These are phyloP conservation scores for Dianthus caryophyllus DNA, from an alignment of 148 eudicot genomes.

Conservation along the genomic window DNA sequence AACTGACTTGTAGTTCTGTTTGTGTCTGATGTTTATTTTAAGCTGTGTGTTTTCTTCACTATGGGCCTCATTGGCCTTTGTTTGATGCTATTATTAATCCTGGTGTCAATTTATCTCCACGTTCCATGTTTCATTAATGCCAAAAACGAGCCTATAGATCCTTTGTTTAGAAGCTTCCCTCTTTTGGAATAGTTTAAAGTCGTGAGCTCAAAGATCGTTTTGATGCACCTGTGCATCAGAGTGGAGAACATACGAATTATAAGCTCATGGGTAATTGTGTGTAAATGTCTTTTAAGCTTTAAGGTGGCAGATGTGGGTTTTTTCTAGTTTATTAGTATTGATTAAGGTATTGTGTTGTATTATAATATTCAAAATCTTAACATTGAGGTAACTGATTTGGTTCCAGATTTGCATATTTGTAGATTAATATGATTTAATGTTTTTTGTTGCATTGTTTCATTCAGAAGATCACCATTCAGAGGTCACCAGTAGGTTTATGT, in stretches of 20 bases:
- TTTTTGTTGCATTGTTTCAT: not conserved
- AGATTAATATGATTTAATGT: not conserved
- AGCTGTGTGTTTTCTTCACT: slow-evolving; percentile 1
- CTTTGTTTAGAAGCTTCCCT: not conserved
- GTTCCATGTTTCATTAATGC: not conserved
- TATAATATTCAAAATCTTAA: no score
- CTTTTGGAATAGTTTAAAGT: not conserved
- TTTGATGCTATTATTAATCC: not conserved
- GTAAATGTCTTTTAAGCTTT: not conserved
- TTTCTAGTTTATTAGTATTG: not conserved
- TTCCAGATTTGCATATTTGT: not conserved
- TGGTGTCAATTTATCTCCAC: not conserved
- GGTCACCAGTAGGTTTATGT: not conserved
- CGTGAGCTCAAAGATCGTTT: not conserved
- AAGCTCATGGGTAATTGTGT: not conserved
- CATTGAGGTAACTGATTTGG: no score
- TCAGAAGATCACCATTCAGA: not conserved
- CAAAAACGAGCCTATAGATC: not conserved
- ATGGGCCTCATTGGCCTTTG: not conserved
- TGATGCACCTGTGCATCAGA: slow-evolving; percentile 4
- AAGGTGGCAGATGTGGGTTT: not conserved
- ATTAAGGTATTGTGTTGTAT: not conserved
- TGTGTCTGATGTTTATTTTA: not conserved
- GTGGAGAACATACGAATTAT: not conserved
- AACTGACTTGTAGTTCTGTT: not conserved